phyloP scores from a whole-genome alignment of 2,329 filamentous ascomycete genomes.

The Trichophyton benhamiae region DNA sequence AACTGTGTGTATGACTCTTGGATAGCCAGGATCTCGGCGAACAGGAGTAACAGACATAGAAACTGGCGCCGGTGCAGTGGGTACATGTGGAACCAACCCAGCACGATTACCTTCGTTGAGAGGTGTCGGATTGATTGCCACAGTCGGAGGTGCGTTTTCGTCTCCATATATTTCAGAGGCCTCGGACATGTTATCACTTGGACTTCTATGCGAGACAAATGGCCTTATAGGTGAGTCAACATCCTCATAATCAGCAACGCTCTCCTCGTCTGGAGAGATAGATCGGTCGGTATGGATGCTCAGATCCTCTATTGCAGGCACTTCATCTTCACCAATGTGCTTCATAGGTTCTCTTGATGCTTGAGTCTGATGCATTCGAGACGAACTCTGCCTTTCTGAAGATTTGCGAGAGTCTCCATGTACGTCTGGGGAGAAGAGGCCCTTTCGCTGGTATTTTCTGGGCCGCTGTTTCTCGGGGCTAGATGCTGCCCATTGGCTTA shows the following conservation, averaged over 20 bases:
- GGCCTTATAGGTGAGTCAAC: neutral
- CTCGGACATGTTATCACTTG: neutral
- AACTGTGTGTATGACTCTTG: slow-evolving; percentile 54
- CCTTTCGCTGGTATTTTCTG: slow-evolving; percentile 20
- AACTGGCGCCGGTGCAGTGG: slow-evolving; percentile 1
- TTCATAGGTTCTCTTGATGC: neutral
- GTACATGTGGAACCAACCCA: slow-evolving; percentile 14
- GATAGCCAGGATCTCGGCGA: slow-evolving; percentile 34
- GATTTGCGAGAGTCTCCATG: neutral
- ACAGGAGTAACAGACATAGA: slow-evolving; percentile 44
- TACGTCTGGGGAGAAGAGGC: slow-evolving; percentile 23
- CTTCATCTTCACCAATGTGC: neutral
- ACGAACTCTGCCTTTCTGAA: neutral
- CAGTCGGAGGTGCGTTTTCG: slow-evolving; percentile 41
- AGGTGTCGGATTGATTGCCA: slow-evolving; percentile 13
- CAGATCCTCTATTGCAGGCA: neutral
- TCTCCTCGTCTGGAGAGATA: neutral
- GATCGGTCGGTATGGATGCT: neutral
- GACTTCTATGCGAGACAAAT: neutral
- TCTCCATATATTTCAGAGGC: slow-evolving; percentile 34
- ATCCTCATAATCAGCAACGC: neutral
- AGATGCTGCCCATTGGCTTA: slow-evolving; percentile 51
- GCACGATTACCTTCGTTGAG: slow-evolving; percentile 19
- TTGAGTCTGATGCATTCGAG: neutral
- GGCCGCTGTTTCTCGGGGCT: slow-evolving; percentile 38